phyloP scores from a whole-genome alignment of 2,329 filamentous ascomycete genomes.

The Pseudocercospora vitis region DNA sequence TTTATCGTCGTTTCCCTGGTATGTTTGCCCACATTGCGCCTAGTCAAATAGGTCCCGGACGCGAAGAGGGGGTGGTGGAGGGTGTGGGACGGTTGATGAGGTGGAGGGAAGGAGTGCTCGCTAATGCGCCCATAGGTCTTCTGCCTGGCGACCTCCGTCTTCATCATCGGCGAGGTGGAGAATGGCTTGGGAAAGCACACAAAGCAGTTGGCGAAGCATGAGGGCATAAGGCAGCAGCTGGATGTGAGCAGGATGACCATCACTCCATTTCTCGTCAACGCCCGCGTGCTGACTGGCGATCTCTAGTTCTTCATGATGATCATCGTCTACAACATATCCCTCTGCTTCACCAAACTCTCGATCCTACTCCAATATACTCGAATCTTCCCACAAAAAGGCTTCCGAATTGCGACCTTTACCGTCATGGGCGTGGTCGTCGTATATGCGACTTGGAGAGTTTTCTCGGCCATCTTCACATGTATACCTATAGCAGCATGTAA shows the following conservation, averaged over 20 bases:
- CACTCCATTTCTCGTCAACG: neutral
- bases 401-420: constrained; percentile 36
- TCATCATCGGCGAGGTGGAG: constrained; percentile 19
- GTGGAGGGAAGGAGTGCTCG: neutral
- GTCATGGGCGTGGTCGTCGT: constrained; percentile 35
- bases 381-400: constrained; percentile 44
- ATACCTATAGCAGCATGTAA: constrained; percentile 41
- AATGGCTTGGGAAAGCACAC: constrained; percentile 24
- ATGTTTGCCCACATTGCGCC: neutral
- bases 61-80: too few species aligned
- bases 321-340: constrained; percentile 40
- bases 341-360: constrained; percentile 45
- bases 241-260: constrained; percentile 15
- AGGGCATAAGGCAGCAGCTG: constrained; percentile 17
- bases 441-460: constrained; percentile 37
- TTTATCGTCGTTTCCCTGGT: constrained; percentile 23
- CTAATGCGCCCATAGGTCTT: constrained; percentile 12
- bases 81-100: neutral
- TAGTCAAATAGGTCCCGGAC: neutral
- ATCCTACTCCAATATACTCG: constrained; percentile 51
- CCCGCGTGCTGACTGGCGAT: neutral
- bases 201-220: constrained; percentile 5
- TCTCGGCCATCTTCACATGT: constrained; percentile 45
- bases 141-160: constrained; percentile 16
- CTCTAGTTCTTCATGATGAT: constrained; percentile 20